Conservation (phyloP, 2,329 filamentous ascomycete species). For the Diplodia mutila region DNA sequence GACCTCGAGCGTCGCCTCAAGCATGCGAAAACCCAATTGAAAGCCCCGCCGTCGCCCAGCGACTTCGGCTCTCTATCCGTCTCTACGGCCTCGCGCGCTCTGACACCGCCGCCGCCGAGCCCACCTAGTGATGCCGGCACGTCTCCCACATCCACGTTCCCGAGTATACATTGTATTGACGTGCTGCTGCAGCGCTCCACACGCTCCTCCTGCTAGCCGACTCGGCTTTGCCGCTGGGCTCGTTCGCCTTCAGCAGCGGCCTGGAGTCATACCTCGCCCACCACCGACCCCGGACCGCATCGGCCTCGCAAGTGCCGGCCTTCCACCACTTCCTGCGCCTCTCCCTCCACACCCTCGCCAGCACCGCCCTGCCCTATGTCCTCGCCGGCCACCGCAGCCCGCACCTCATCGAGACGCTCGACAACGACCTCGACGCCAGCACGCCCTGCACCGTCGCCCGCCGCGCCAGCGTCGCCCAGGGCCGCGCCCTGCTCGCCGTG, state of each 20-base stretch:
- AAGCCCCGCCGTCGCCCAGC: conserved; percentile 31
- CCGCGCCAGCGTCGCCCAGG: conserved; percentile 75
- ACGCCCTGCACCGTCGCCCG: conserved; percentile 79
- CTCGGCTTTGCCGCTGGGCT: conserved; percentile 79
- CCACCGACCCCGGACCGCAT: conserved; percentile 44
- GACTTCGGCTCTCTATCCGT: conserved; percentile 30
- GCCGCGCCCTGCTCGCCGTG: conserved; percentile 71
- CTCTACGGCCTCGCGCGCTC: background rate
- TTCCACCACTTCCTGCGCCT: conserved; percentile 71
- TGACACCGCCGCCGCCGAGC: conserved; percentile 29
- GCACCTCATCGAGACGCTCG: conserved; percentile 58
- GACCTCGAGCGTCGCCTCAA: conserved; percentile 59
- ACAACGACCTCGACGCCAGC: conserved; percentile 76
- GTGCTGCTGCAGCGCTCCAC: conserved; percentile 52
- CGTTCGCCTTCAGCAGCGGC: conserved; percentile 84
- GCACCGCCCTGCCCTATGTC: conserved; percentile 74
- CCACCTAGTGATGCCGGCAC: conserved; percentile 30
- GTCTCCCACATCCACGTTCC: conserved; percentile 7
- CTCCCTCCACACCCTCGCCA: conserved; percentile 72
- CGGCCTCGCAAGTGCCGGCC: conserved; percentile 40
- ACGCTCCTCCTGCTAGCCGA: conserved; percentile 78
- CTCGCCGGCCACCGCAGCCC: conserved; percentile 67
- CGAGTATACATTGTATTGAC: background rate
- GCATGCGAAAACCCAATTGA: conserved; percentile 53
- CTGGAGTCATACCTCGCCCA: conserved; percentile 83